Base-by-base conservation (phyloP, 352 stramenopile species). In the Pythium coloratum region DNA sequence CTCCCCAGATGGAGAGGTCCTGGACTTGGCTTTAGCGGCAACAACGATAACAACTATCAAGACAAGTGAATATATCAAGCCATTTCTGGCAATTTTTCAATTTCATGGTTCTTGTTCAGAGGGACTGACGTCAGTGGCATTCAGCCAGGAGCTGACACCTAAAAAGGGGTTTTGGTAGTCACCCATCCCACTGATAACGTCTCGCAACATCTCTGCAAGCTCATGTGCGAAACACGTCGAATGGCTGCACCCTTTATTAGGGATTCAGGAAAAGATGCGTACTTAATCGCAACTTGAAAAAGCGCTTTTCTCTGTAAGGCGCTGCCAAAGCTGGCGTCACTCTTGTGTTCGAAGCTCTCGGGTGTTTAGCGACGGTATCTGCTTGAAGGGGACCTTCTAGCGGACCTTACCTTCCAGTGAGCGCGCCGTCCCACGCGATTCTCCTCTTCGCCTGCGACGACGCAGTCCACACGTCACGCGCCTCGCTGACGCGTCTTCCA, bases 221-320 rank as follows among this genome's bases (percentile, higher is more conserved):
- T 3, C 34, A 1, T 14, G 8, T 44, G 38, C 13, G 38, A 44
- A 53, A 53, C 46, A 16, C 46, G 46, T 26, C 9, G 46, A 53
- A 16, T 53, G n/a, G 16, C 14, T 20, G 16, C 42, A 49, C 46
- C 46, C 46, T 24, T 26, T 53, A 53, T 53, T 53, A 53, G n/a
- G 46, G n/a, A 26, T 53, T 32, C 16, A 2, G 44, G n/a, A 8
- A 10, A 3, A 6, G 44, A 33, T n/a, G 32, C 56, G 56, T 18
- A 62, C 38, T 62, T 62, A 62, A 16, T 36, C 38, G 40, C 2
- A 42, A 8, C 24, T 54, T 1, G 7, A 62, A 55, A 55, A 62
- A 62, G 24, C 56, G 40, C 56, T 62, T 62, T 63, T 62, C 18
- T 16, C 28, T 30, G 28, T 30, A 6, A 14, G n/a, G n/a, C 8